These are phyloP conservation scores for Cicer cuneatum DNA, from an alignment of 306 rosid species.

Conservation along the genomic window DNA sequence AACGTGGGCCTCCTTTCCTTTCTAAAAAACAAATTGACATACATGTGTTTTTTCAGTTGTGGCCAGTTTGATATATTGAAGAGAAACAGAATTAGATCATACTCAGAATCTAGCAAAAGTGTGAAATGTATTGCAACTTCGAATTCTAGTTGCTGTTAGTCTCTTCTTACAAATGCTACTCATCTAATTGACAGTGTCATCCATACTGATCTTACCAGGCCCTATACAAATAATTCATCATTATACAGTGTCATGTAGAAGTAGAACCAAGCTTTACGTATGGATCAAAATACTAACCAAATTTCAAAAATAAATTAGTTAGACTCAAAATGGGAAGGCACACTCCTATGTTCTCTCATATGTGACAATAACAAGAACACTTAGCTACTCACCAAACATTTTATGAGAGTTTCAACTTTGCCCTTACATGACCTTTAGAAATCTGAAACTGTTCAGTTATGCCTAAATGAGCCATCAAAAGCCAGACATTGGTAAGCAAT, in stretches of 20 bases:
- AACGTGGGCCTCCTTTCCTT: too few relatives aligned
- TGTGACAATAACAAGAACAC: neutral
- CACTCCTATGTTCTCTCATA: neutral
- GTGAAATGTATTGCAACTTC: slow-evolving; percentile 48
- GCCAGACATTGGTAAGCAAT: slow-evolving; percentile 47
- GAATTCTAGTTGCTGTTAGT: slow-evolving; percentile 37
- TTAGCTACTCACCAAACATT: neutral
- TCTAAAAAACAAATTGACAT: slow-evolving; percentile 10
- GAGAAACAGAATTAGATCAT: neutral
- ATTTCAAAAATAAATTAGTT: neutral
- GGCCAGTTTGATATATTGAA: neutral
- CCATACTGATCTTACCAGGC: too few relatives aligned
- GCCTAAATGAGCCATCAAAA: slow-evolving; percentile 51
- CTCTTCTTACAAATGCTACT: slow-evolving; percentile 46
- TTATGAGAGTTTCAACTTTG: slow-evolving; percentile 27
- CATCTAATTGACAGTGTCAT: too few relatives aligned
- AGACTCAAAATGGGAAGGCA: neutral
- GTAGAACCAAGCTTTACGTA: neutral
- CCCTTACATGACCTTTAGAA: slow-evolving; percentile 44
- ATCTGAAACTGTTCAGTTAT: slow-evolving; percentile 51
- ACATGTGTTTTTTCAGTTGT: slow-evolving; percentile 12
- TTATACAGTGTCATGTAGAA: neutral
- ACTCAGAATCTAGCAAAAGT: neutral
- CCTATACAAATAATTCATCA: neutral
- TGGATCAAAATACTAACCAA: neutral